Evolutionary conservation across 352 stramenopile genomes (phyloP), one percentile per base, ranked within the genome.

Genomic region (Thraustotheca clavata): DNA sequence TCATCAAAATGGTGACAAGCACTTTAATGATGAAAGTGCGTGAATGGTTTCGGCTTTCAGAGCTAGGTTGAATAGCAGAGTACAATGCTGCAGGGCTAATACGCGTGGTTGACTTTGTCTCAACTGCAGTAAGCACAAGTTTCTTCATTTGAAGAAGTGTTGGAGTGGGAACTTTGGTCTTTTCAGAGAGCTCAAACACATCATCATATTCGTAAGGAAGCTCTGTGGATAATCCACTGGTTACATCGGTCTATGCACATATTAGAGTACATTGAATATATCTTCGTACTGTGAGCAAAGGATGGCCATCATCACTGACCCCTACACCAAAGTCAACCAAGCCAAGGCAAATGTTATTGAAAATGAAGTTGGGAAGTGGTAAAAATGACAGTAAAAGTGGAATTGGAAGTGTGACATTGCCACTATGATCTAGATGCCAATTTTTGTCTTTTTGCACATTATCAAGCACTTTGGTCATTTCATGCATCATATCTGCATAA

Each of bases 201-300:
- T 92, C 83, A 2, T 80, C 70, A 61, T 86, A 90, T 47, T 92
- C 83, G 41, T 67, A 57, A n/a, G 76, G 68, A 50, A 90, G 87
- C 22, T 74, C 75, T 20, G 79, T 89, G 59, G 70, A 57, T 6
- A 82, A 71, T 11, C 69, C 71, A 29, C 65, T 49, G 20, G 68
- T 70, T 18, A 90, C 69, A 32, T 94, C 80, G n/a, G 72, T 59
- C 70, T 79, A 49, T 29, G 1, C 1, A 40, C 7, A 49, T 52
- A 36, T 49, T 26, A 12, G 48, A 55, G 9, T 14, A 43, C 5
- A 60, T 31, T 34, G 49, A 8, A 50, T 14, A 20, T 27, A 9
- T 43, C 2, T 52, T 34, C 63, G 41, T 70, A 87, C 77, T 69
- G 40, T 59, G 20, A 85, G 77, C 14, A 86, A 73, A 1, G 80